phyloP scores from a whole-genome alignment of 106 monocot genomes.

The Dendrobium huoshanense region DNA sequence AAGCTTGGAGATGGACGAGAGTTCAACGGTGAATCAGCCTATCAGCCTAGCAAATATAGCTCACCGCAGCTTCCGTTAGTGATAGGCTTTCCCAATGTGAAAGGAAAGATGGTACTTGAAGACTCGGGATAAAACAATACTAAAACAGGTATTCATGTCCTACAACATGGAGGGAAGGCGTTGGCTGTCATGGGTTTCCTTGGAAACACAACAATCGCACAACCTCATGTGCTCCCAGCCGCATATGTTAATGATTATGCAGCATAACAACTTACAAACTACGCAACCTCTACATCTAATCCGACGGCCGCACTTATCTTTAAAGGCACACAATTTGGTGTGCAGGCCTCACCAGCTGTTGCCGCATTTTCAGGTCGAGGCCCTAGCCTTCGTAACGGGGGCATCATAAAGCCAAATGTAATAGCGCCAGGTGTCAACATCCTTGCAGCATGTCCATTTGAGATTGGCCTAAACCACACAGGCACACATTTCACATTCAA shows the following conservation, averaged over 20 bases:
- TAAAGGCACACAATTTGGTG: conserved; percentile 17
- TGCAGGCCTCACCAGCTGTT: conserved; percentile 15
- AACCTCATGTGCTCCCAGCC: conserved; percentile 1
- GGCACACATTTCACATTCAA: conserved; percentile 5
- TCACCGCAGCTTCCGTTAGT: background rate
- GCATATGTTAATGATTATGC: conserved; percentile 5
- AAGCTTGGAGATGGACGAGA: conserved; percentile 19
- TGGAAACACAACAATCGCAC: background rate
- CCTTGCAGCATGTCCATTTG: conserved; percentile 33
- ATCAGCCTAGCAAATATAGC: conserved; percentile 3
- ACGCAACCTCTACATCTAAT: background rate
- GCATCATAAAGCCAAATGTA: conserved; percentile 43
- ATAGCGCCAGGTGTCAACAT: conserved; percentile 38
- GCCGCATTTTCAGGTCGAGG: conserved; percentile 38
- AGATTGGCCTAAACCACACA: background rate
- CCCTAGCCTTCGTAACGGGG: conserved; percentile 7
- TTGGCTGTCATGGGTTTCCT: background rate
- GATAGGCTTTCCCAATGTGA: background rate
- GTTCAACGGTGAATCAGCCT: conserved; percentile 25
- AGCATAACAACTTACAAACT: background rate
- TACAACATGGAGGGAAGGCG: background rate
- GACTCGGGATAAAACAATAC: background rate
- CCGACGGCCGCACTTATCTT: conserved; percentile 22
- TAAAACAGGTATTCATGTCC: background rate
- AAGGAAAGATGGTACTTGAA: background rate